Conservation (phyloP, 2,329 filamentous ascomycete species). For the Eutypella sp. region DNA sequence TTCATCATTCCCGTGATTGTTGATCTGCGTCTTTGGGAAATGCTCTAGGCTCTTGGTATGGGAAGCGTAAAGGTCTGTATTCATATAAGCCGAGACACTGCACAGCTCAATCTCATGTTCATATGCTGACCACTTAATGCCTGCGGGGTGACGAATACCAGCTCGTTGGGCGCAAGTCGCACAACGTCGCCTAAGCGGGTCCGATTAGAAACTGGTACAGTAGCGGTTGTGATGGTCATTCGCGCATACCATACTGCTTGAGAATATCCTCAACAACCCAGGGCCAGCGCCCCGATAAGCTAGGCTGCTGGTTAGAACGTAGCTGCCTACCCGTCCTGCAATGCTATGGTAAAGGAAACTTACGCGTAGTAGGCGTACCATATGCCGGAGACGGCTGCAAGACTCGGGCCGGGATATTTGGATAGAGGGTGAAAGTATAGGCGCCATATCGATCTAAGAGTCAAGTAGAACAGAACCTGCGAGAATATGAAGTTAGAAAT, state of each 20-base stretch:
- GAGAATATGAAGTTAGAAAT: not conserved
- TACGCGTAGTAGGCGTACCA: slow-evolving; percentile 41
- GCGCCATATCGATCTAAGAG: not conserved
- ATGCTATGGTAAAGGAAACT: not conserved
- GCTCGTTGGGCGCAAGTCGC: slow-evolving; percentile 3
- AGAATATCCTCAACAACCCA: not conserved
- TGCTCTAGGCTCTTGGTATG: slow-evolving; percentile 12
- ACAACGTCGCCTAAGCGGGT: slow-evolving; percentile 4
- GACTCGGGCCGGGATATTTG: slow-evolving; percentile 18
- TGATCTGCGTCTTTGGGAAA: slow-evolving; percentile 17
- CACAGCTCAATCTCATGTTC: not conserved
- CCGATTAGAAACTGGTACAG: not conserved
- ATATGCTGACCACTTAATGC: slow-evolving; percentile 2
- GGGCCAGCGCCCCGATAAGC: not conserved
- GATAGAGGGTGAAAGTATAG: slow-evolving; percentile 15
- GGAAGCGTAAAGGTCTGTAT: slow-evolving; percentile 8
- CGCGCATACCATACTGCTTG: not conserved
- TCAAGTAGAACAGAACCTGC: not conserved
- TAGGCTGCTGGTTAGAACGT: not conserved
- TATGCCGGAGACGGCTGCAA: slow-evolving; percentile 37
- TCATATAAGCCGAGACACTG: not conserved
- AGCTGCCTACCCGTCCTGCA: not conserved
- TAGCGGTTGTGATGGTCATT: not conserved
- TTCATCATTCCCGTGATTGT: slow-evolving; percentile 13
- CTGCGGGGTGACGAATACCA: slow-evolving; percentile 3